Evolutionary conservation across 139 green algal species (phyloP), one percentile per base, ranked within the genome.

Genomic region (Tetradesmus lagerheimii): DNA sequence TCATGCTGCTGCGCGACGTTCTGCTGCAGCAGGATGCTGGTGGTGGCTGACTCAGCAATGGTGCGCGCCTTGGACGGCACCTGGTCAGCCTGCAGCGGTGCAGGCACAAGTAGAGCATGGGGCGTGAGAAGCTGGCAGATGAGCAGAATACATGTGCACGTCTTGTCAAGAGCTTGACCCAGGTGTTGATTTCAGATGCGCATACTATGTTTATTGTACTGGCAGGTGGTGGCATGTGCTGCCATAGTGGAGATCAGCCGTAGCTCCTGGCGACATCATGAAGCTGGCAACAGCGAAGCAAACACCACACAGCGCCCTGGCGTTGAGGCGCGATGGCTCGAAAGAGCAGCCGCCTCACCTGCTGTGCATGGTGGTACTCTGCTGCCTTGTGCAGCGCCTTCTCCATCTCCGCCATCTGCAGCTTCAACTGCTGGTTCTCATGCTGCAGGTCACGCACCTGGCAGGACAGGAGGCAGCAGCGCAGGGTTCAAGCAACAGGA

Each of bases 11-110:
- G 87, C 62, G 18, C 39, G 29, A 87, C 5, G 5, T 12, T 62
- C 64, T 87, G 41, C 16, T 81, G 23, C n/a, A 87, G 31, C 79
- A 91, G 79, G 62, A 91, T 87, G 87, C 57, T 91, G 38, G 87
- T 79, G 38, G 87, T 87, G n/a, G 87, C 87, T 9, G 75, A 79
- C 23, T 43, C 86, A 47, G 86, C 75, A 12, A 86, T 85, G 38
- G 50, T 35, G 34, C 50, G 47, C 29, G 86, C 86, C 35, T 77
- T 62, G 31, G 34, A 41, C 74, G 34, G 74, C 71, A 75, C 85
- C n/a, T 67, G 38, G 15, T 74, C 20, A 39, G 71, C 85, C 85
- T 83, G 85, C 20, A 74, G 66, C n/a, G n/a, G n/a, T n/a, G 66
- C 66, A 76, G 0, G 25, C 5, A 8, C 34, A 34, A 15, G 29